Conservation (phyloP, 1,284 basidiomycete genomes). For the Sanguinoderma infundibulare region DNA sequence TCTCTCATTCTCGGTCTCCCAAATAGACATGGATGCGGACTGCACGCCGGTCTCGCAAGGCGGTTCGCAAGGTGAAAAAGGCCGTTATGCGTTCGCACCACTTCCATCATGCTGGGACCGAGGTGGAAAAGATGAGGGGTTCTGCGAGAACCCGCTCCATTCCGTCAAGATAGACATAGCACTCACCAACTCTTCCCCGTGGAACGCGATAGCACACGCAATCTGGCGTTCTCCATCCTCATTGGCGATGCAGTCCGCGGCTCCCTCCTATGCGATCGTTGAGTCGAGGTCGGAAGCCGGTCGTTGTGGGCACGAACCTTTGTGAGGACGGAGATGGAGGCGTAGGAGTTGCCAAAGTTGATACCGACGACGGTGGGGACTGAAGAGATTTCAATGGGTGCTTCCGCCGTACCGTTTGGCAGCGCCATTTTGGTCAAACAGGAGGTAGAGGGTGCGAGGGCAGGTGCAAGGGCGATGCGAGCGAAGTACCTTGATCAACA, state of each 20-base stretch:
- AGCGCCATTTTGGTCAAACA: slow-evolving; percentile 29
- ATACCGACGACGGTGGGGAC: slow-evolving; percentile 82
- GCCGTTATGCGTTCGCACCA: too few relatives aligned
- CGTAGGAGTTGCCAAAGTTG: slow-evolving; percentile 97
- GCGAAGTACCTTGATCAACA: too few relatives aligned
- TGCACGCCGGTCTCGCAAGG: too few relatives aligned
- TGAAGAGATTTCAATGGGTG: slow-evolving; percentile 37
- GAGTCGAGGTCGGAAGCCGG: neutral
- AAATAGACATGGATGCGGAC: neutral
- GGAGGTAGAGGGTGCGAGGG: slow-evolving; percentile 1
- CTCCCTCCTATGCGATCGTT: slow-evolving; percentile 66
- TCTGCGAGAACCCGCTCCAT: too few relatives aligned
- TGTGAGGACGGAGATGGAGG: slow-evolving; percentile 94
- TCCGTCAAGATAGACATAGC: neutral
- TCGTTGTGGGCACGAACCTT: slow-evolving; percentile 62
- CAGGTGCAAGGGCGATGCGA: neutral
- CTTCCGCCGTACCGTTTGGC: slow-evolving; percentile 45
- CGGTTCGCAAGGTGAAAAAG: too few relatives aligned
- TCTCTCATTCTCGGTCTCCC: too few relatives aligned
- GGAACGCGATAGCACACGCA: slow-evolving; percentile 92
- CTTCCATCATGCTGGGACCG: neutral
- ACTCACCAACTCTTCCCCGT: slow-evolving; percentile 87
- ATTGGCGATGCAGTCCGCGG: slow-evolving; percentile 95
- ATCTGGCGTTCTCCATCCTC: slow-evolving; percentile 99
- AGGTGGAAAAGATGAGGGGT: too few relatives aligned